These are phyloP conservation scores for Trichoderma oligosporum DNA, from an alignment of 2,329 filamentous ascomycete species.

Conservation along the genomic window DNA sequence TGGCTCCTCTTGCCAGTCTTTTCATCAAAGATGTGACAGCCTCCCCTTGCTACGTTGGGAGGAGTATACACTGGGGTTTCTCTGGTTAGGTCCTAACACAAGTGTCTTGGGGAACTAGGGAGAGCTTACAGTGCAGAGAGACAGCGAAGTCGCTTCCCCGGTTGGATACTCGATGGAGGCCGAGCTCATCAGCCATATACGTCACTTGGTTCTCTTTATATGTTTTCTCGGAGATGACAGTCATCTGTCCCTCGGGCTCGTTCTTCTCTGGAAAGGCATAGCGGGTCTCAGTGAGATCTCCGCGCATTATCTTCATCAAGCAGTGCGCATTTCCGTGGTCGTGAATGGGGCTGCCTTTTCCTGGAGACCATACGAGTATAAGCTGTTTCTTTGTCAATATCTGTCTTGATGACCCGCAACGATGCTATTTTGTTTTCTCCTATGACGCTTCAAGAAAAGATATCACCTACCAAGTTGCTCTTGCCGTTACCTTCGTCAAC, in stretches of 20 bases:
- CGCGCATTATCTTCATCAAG: conserved; percentile 83
- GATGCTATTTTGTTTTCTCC: not conserved
- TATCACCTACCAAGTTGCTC: conserved; percentile 66
- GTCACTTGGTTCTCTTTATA: conserved; percentile 71
- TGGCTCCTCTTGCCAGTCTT: conserved; percentile 70
- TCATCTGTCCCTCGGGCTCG: conserved; percentile 52
- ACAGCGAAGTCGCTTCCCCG: conserved; percentile 72
- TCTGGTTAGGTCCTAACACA: conserved; percentile 31
- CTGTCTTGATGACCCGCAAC: not conserved
- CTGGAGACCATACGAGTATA: conserved; percentile 84
- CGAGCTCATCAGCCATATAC: conserved; percentile 89
- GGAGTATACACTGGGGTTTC: conserved; percentile 67
- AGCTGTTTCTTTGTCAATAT: conserved; percentile 51
- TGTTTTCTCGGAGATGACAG: conserved; percentile 61
- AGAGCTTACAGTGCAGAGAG: conserved; percentile 67
- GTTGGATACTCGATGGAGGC: conserved; percentile 80
- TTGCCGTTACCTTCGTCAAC: conserved; percentile 86
- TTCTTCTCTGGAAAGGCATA: conserved; percentile 64
- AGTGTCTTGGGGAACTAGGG: conserved; percentile 28
- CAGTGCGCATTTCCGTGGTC: conserved; percentile 88
- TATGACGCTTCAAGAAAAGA: not conserved
- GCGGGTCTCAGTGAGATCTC: conserved; percentile 74
- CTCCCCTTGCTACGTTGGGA: conserved; percentile 78
- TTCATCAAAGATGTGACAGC: conserved; percentile 78
- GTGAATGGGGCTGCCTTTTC: conserved; percentile 79